Base-by-base conservation (phyloP, 2,329 filamentous ascomycete species). In the Huntiella moniliformis region DNA sequence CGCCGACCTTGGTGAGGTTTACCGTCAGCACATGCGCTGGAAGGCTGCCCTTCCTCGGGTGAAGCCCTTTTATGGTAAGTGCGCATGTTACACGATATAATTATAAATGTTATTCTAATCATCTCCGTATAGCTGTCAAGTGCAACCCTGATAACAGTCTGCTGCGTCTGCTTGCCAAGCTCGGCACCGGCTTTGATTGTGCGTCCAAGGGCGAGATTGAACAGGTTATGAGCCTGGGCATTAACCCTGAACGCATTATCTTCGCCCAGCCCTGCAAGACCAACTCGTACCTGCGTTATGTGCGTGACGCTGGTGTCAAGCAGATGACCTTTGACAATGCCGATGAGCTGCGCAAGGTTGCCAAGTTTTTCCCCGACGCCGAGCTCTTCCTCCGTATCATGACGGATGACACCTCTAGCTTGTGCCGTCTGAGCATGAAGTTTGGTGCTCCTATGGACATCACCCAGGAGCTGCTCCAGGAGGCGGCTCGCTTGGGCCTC, bases 221-320 rank as follows among this genome's bases (percentile, higher is more conserved):
- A 62, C 78, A 87, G 62, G 82, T 95, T 51, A 71, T 96, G 45
- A 70, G 73, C 57, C 74, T 87, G 61, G 87, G 86, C 55, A 73
- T 93, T 54, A 79, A 83, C 58, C 83, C 91, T 10, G 75, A 78
- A 53, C 86, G 88, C 61, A 92, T 98, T 69, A 95, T 98, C 66
- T 98, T 96, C 60, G 91, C 91, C 42, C 91, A 98, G 67, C 91
- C 91, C 47, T 96, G 91, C 82, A 98, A 98, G 77, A 98, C 91
- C 57, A 93, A 91, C 67, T 95, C 88, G 41, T 96, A 95, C 63
- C 73, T 98, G 52, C 85, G 87, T 58, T 93, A 87, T 58, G 91
- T 92, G 53, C 77, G 82, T 57, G 73, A 77, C 59, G 70, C 79
- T 54, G 82, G 81, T 54, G 91, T 98, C 60, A 88, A 82, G 67